phyloP scores from a whole-genome alignment of 768 basidiomycete genomes.

The Phylloporus sp. region DNA sequence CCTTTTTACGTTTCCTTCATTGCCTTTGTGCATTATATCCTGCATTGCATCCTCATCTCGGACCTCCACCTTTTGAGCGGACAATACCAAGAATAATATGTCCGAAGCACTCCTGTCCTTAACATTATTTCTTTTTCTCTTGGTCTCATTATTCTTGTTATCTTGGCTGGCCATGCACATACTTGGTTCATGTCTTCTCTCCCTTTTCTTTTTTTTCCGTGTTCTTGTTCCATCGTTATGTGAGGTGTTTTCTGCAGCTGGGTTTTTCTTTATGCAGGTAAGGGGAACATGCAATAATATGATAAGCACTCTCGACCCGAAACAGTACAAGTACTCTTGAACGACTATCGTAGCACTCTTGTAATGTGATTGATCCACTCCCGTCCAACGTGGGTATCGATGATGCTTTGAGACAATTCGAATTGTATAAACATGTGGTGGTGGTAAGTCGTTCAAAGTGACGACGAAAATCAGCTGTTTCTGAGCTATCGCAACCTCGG shows the following conservation, averaged over 20 bases:
- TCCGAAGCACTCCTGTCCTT: slow-evolving; percentile 23
- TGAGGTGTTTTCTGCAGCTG: slow-evolving; percentile 10
- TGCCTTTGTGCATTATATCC: slow-evolving; percentile 25
- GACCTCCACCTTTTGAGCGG: slow-evolving; percentile 15
- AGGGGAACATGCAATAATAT: slow-evolving; percentile 22
- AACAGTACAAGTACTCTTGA: slow-evolving; percentile 29
- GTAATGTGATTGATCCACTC: slow-evolving; percentile 24
- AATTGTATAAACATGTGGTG: background rate
- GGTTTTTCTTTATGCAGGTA: slow-evolving; percentile 29
- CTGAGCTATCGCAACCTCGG: background rate
- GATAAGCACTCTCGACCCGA: slow-evolving; percentile 13
- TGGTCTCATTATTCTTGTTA: slow-evolving; percentile 19
- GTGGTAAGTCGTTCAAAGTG: background rate
- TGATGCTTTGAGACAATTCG: background rate
- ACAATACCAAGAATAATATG: slow-evolving; percentile 10
- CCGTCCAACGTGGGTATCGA: background rate
- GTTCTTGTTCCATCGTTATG: slow-evolving; percentile 18
- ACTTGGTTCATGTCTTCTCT: slow-evolving; percentile 13
- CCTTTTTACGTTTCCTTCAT: slow-evolving; percentile 6
- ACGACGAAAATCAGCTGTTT: background rate
- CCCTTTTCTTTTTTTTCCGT: background rate
- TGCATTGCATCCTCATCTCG: slow-evolving; percentile 17
- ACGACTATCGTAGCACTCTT: slow-evolving; percentile 23
- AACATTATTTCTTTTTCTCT: slow-evolving; percentile 28
- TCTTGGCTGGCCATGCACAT: slow-evolving; percentile 28